These are phyloP conservation scores for Lactarius tabidus DNA, from an alignment of 768 basidiomycete genomes.

Conservation along the genomic window DNA sequence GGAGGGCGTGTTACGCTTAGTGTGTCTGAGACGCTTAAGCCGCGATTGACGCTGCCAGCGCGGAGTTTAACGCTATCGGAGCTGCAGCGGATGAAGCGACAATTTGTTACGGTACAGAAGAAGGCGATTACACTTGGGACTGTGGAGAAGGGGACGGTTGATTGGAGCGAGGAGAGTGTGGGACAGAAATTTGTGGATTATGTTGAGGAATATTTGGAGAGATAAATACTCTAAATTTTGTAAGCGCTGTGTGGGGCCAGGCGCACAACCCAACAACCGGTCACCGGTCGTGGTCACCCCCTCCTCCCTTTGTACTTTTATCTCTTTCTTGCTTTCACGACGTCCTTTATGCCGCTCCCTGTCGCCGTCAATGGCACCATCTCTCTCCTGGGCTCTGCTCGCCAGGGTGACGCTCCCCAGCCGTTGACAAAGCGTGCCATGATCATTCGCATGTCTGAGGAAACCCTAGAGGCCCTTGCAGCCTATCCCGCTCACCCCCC, in stretches of 20 bases:
- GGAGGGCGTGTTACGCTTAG: conserved; percentile 51
- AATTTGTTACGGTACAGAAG: conserved; percentile 87
- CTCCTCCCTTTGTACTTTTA: conserved; percentile 3
- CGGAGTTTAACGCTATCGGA: conserved; percentile 79
- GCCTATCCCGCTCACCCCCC: conserved; percentile 40
- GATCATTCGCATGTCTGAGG: conserved; percentile 69
- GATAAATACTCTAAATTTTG: conserved; percentile 27
- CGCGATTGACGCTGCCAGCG: conserved; percentile 59
- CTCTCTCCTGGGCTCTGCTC: conserved; percentile 54
- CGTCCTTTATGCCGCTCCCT: conserved; percentile 60
- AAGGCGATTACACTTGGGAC: conserved; percentile 83
- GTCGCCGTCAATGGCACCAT: conserved; percentile 41
- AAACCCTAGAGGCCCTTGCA: conserved; percentile 66
- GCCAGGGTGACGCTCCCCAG: conserved; percentile 51
- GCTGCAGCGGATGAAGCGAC: conserved; percentile 83
- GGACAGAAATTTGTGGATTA: conserved; percentile 66
- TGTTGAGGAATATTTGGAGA: conserved; percentile 68
- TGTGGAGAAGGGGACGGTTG: conserved; percentile 69
- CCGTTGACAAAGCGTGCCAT: conserved; percentile 68
- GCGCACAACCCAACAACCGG: background rate
- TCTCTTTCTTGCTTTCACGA: conserved; percentile 9
- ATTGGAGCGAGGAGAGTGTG: conserved; percentile 72
- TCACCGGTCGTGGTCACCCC: background rate
- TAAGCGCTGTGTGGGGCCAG: background rate
- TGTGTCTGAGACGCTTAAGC: conserved; percentile 39